Percentiles rank a stretch among this genome's conserved stretches.
These are phyloP conservation scores for Fusarium robinianum DNA, from an alignment of 2,329 filamentous ascomycete genomes.

Conservation along the genomic window DNA sequence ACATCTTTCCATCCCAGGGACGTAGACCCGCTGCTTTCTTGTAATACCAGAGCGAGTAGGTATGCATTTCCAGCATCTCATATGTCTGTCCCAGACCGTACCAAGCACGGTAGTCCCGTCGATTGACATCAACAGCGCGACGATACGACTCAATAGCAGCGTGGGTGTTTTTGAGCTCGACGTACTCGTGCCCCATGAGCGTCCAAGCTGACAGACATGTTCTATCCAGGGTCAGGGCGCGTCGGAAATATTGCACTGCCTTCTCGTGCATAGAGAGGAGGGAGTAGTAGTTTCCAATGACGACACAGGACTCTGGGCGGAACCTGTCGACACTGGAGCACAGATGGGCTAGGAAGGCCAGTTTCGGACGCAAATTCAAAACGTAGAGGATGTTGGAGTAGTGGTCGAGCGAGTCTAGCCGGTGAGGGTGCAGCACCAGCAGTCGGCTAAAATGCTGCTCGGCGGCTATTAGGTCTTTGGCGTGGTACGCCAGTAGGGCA, in stretches of 20 bases:
- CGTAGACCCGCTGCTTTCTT: slow-evolving; percentile 90
- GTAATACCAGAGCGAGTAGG: slow-evolving; percentile 97
- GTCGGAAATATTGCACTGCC: slow-evolving; percentile 95
- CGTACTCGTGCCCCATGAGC: slow-evolving; percentile 97
- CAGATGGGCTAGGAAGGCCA: slow-evolving; percentile 89
- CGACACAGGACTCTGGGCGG: slow-evolving; percentile 93
- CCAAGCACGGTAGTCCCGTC: slow-evolving; percentile 96
- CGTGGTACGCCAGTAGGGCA: slow-evolving; percentile 86
- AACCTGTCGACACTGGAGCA: slow-evolving; percentile 94
- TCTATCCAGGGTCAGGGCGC: slow-evolving; percentile 86
- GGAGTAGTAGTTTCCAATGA: slow-evolving; percentile 97
- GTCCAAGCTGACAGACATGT: slow-evolving; percentile 96
- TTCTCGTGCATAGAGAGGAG: slow-evolving; percentile 95
- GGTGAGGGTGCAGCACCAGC: slow-evolving; percentile 72
- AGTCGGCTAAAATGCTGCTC: slow-evolving; percentile 76
- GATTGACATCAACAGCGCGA: slow-evolving; percentile 91
- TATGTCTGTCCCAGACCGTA: slow-evolving; percentile 97
- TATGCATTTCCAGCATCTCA: slow-evolving; percentile 96
- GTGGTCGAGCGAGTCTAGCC: slow-evolving; percentile 89
- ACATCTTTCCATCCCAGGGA: slow-evolving; percentile 99
- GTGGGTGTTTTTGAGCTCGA: slow-evolving; percentile 98
- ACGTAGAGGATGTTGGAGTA: slow-evolving; percentile 99
- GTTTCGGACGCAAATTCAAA: slow-evolving; percentile 81
- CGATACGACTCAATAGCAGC: slow-evolving; percentile 97
- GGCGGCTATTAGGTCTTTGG: slow-evolving; percentile 74